Evolutionary conservation across 768 basidiomycete genomes (phyloP).

Genomic region (Dioszegia aurantiaca): DNA sequence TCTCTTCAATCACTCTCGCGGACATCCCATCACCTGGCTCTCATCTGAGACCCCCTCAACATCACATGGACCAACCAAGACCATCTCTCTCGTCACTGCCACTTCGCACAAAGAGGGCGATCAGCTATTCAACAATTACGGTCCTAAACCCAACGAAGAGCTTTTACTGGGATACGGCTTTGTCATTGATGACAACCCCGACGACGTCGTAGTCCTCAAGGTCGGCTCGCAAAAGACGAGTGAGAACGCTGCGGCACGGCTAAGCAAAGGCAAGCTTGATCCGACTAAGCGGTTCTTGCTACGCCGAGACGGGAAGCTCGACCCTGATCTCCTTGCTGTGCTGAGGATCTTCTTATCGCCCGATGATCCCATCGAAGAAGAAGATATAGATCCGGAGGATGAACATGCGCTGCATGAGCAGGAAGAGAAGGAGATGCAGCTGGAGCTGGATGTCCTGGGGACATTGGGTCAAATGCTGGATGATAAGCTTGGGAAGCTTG

Average conservation of each 20-base stretch:
- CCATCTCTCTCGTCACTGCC: slow-evolving; percentile 66
- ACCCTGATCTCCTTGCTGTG: slow-evolving; percentile 44
- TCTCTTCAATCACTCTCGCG: slow-evolving; percentile 77
- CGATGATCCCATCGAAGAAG: slow-evolving; percentile 24
- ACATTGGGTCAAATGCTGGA: slow-evolving; percentile 67
- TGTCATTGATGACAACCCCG: slow-evolving; percentile 70
- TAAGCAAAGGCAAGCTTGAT: slow-evolving; percentile 57
- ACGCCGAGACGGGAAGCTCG: slow-evolving; percentile 38
- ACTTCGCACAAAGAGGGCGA: slow-evolving; percentile 53
- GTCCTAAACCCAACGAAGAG: slow-evolving; percentile 83
- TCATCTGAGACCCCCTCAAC: slow-evolving; percentile 49
- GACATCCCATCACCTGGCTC: slow-evolving; percentile 77
- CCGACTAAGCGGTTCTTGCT: slow-evolving; percentile 55
- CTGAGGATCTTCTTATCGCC: slow-evolving; percentile 43
- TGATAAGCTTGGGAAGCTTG: slow-evolving; percentile 40
- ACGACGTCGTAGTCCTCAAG: slow-evolving; percentile 79
- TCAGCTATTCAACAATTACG: slow-evolving; percentile 88
- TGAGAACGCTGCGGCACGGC: slow-evolving; percentile 24
- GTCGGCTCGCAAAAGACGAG: slow-evolving; percentile 55
- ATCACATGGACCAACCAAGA: slow-evolving; percentile 36
- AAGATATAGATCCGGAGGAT: slow-evolving; percentile 42
- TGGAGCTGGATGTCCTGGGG: slow-evolving; percentile 67
- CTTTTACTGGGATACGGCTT: slow-evolving; percentile 92
- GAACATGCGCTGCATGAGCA: slow-evolving; percentile 37
- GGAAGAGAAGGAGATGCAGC: slow-evolving; percentile 54